Percentiles rank a stretch among this genome's conserved stretches.
Evolutionary conservation across 1,284 basidiomycete genomes (phyloP).

Genomic region (Cutaneotrichosporon cutaneum): DNA sequence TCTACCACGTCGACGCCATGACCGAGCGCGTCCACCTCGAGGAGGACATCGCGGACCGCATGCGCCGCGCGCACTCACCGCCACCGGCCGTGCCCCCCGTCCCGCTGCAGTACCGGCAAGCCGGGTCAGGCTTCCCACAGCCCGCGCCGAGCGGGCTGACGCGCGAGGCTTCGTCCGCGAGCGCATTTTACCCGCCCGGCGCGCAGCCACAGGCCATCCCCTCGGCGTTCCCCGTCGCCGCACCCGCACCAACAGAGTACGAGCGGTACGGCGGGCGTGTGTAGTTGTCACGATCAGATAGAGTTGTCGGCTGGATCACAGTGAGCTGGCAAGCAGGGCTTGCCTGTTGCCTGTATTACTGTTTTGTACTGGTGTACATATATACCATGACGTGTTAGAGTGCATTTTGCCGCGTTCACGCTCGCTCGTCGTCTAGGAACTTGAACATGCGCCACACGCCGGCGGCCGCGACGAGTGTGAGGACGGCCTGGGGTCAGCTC

Average conservation of each 20-base stretch:
- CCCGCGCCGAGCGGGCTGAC: constrained; percentile 10
- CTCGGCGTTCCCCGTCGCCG: constrained; percentile 12
- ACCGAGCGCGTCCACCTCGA: constrained; percentile 20
- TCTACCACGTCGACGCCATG: constrained; percentile 31
- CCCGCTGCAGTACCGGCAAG: neutral
- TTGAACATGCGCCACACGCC: constrained; percentile 27
- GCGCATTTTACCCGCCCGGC: constrained; percentile 11
- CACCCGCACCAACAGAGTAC: neutral
- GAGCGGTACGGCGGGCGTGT: neutral
- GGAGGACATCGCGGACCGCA: constrained; percentile 13
- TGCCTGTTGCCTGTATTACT: neutral
- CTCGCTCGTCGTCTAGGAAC: constrained; percentile 24
- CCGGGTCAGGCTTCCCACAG: constrained; percentile 10
- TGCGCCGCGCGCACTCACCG: neutral
- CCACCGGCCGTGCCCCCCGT: constrained; percentile 1
- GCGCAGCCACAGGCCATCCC: constrained; percentile 12
- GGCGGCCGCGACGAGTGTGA: constrained; percentile 22
- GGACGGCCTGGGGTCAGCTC: constrained; percentile 24
- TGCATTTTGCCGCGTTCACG: neutral
- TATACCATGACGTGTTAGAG: neutral
- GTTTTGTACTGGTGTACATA: neutral
- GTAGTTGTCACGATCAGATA: neutral
- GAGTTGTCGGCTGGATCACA: neutral
- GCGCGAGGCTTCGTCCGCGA: constrained; percentile 15
- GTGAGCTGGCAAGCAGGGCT: neutral